Percentiles rank a stretch among this genome's conserved stretches.
phyloP scores from a whole-genome alignment of 140 eudicot genomes.

The Erigeron philadelphicus region DNA sequence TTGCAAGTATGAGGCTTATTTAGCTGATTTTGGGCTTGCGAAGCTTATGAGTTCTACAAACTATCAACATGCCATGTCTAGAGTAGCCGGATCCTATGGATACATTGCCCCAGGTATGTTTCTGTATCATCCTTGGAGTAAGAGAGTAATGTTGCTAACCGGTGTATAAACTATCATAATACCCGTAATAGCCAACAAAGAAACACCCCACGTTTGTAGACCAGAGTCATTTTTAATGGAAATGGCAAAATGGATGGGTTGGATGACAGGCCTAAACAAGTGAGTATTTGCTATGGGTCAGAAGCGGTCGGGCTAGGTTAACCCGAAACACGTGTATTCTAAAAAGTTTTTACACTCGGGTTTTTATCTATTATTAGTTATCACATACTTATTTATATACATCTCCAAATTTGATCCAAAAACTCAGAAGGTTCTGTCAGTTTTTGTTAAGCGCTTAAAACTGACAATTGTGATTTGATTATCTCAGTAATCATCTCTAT shows the following conservation, averaged over 20 bases:
- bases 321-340: too few species aligned
- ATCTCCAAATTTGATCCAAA: background rate
- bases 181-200: background rate
- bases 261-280: background rate
- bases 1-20: slow-evolving; percentile 69
- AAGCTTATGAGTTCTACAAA: slow-evolving; percentile 82
- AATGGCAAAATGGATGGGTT: background rate
- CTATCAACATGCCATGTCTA: slow-evolving; percentile 90
- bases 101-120: slow-evolving; percentile 96
- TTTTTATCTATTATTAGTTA: too few species aligned
- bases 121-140: background rate
- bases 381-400: too few species aligned
- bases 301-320: background rate
- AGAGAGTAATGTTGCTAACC: too few species aligned
- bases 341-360: too few species aligned
- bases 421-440: background rate
- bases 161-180: too few species aligned
- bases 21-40: slow-evolving; percentile 96
- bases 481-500: background rate
- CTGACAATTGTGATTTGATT: background rate
- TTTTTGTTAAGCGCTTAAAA: background rate
- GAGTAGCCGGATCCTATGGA: slow-evolving; percentile 89
- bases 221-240: background rate
- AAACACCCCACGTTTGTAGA: background rate
- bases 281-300: background rate